phyloP scores from a whole-genome alignment of 805 yeast species.

The Lipomyces kockii region DNA sequence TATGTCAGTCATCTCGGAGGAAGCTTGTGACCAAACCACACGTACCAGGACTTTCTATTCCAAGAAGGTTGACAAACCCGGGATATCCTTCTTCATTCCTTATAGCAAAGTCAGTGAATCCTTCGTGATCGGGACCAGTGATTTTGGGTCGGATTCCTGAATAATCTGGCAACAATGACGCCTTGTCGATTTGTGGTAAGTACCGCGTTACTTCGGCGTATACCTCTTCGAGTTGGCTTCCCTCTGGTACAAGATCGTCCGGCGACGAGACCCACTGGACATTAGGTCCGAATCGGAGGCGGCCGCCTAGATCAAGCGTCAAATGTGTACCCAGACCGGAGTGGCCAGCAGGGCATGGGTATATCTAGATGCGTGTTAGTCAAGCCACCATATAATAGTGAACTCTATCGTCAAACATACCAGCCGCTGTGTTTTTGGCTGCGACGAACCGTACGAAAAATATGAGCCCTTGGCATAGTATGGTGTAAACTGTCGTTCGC shows the following conservation, averaged over 20 bases:
- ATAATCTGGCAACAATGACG: slow-evolving; percentile 67
- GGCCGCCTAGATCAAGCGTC: slow-evolving; percentile 81
- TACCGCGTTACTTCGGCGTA: slow-evolving; percentile 62
- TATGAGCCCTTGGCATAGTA: slow-evolving; percentile 87
- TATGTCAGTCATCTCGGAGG: not conserved
- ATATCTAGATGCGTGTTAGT: slow-evolving; percentile 47
- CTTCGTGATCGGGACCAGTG: slow-evolving; percentile 49
- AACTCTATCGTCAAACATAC: slow-evolving; percentile 14
- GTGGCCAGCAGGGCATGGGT: slow-evolving; percentile 76
- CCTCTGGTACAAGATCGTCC: slow-evolving; percentile 42
- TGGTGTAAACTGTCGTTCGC: slow-evolving; percentile 59
- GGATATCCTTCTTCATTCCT: slow-evolving; percentile 70
- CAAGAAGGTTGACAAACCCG: slow-evolving; percentile 79
- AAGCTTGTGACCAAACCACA: not conserved
- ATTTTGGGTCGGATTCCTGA: slow-evolving; percentile 86
- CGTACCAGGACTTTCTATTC: slow-evolving; percentile 76
- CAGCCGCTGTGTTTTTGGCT: slow-evolving; percentile 58
- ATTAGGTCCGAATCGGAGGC: slow-evolving; percentile 85
- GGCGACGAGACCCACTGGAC: slow-evolving; percentile 67
- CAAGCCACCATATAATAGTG: not conserved
- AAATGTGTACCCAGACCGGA: slow-evolving; percentile 88
- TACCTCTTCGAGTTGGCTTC: slow-evolving; percentile 58
- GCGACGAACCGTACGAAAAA: slow-evolving; percentile 58
- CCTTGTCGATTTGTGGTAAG: slow-evolving; percentile 60
- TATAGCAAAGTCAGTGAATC: slow-evolving; percentile 75